A percentile compares a stretch with the other conserved stretches of the same genome.
These are phyloP conservation scores for Terana coerulea DNA, from an alignment of 768 basidiomycete genomes.

Conservation along the genomic window DNA sequence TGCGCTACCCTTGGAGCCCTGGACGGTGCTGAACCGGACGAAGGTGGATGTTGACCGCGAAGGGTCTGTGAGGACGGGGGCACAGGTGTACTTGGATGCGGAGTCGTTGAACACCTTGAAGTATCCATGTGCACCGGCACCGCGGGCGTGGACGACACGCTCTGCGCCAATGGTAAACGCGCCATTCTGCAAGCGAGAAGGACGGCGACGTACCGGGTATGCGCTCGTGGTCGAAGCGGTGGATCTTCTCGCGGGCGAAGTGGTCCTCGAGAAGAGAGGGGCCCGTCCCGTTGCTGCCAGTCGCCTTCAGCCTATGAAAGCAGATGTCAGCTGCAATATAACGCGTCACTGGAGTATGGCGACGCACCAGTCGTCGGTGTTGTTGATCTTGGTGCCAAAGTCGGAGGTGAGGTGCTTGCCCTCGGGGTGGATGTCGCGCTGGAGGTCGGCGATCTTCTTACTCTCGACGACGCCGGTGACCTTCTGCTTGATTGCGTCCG, in stretches of 20 bases:
- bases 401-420: slow-evolving; percentile 49
- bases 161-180: slow-evolving; percentile 36
- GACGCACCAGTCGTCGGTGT: slow-evolving; percentile 64
- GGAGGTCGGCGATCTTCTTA: slow-evolving; percentile 24
- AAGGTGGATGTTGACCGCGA: slow-evolving; percentile 73
- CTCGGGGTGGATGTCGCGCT: slow-evolving; percentile 30
- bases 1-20: slow-evolving; percentile 77
- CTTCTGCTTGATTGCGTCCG: slow-evolving; percentile 21
- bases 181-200: neutral
- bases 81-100: slow-evolving; percentile 68
- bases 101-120: slow-evolving; percentile 71
- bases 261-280: slow-evolving; percentile 76
- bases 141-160: slow-evolving; percentile 68
- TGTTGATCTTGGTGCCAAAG: slow-evolving; percentile 51
- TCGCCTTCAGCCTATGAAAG: slow-evolving; percentile 48
- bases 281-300: slow-evolving; percentile 46
- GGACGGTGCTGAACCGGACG: slow-evolving; percentile 83
- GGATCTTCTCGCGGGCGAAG: slow-evolving; percentile 68
- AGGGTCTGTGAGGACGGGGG: slow-evolving; percentile 69
- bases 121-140: slow-evolving; percentile 77
- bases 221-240: slow-evolving; percentile 82
- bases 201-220: slow-evolving; percentile 78
- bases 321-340: neutral
- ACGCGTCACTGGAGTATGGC: neutral
- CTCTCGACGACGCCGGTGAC: slow-evolving; percentile 20